Conservation (phyloP, 768 basidiomycete genomes). For the Postia placenta region DNA sequence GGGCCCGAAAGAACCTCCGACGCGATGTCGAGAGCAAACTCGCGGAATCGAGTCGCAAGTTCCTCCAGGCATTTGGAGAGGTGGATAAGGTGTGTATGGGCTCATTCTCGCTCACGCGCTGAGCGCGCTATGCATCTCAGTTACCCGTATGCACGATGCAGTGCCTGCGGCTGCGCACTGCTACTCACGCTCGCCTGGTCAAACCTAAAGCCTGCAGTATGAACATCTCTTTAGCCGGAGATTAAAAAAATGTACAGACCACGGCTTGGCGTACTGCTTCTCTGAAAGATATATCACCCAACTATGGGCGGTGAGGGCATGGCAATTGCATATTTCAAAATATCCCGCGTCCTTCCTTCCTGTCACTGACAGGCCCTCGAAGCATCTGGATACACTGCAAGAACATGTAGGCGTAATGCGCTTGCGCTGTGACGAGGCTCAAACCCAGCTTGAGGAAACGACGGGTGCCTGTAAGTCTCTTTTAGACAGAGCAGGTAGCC, state of each 20-base stretch:
- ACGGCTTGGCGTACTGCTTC: no score
- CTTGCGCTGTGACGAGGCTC: conserved; percentile 74
- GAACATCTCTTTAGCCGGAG: no score
- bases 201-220: no score
- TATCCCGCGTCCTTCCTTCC: no score
- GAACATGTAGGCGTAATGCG: conserved; percentile 78
- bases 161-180: no score
- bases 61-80: conserved; percentile 79
- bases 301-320: no score
- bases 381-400: conserved; percentile 86
- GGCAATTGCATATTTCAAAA: no score
- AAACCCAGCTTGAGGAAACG: conserved; percentile 67
- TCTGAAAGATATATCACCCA: no score
- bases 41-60: conserved; percentile 74
- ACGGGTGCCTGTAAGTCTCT: conserved; percentile 72
- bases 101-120: conserved; percentile 1
- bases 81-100: conserved; percentile 78
- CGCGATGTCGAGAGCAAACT: conserved; percentile 83
- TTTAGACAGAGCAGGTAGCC: conserved; percentile 75
- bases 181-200: no score
- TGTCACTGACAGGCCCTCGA: neutral
- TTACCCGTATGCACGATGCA: no score
- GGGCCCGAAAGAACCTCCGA: conserved; percentile 73
- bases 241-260: no score
- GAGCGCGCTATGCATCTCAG: no score